These are phyloP conservation scores for Neonectria magnoliae DNA, from an alignment of 2,329 filamentous ascomycete species.

Conservation along the genomic window DNA sequence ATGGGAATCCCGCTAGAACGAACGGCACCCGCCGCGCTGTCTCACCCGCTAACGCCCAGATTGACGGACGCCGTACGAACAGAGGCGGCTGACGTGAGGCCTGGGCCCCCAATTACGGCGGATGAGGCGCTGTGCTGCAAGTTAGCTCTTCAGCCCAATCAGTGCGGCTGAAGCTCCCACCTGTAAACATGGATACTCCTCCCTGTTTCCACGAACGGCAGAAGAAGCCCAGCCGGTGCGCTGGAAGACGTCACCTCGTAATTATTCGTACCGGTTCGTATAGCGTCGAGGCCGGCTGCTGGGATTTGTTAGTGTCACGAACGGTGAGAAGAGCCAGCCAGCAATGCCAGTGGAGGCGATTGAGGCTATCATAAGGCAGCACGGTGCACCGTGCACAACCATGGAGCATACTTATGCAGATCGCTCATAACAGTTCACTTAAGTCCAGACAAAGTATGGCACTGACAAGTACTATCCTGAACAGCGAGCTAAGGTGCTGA, in stretches of 20 bases:
- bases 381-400: neutral
- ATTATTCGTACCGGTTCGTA: neutral
- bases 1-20: neutral
- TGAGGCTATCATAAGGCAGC: neutral
- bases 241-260: slow-evolving; percentile 6
- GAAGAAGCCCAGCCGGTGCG: neutral
- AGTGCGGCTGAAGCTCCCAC: slow-evolving; percentile 26
- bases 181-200: slow-evolving; percentile 2
- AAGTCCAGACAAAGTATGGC: neutral
- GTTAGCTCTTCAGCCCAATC: slow-evolving; percentile 29
- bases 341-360: neutral
- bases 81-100: slow-evolving; percentile 37
- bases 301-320: neutral
- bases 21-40: neutral
- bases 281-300: slow-evolving; percentile 7
- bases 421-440: neutral
- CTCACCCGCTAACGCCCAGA: neutral
- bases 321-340: slow-evolving; percentile 11
- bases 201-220: slow-evolving; percentile 1
- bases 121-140: slow-evolving; percentile 17
- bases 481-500: neutral
- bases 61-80: neutral
- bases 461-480: neutral
- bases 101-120: slow-evolving; percentile 11
- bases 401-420: neutral